A percentile compares a stretch with the other conserved stretches of the same genome.
Conservation (phyloP, 139 green algal species). For the Parachlorella kessleri region DNA sequence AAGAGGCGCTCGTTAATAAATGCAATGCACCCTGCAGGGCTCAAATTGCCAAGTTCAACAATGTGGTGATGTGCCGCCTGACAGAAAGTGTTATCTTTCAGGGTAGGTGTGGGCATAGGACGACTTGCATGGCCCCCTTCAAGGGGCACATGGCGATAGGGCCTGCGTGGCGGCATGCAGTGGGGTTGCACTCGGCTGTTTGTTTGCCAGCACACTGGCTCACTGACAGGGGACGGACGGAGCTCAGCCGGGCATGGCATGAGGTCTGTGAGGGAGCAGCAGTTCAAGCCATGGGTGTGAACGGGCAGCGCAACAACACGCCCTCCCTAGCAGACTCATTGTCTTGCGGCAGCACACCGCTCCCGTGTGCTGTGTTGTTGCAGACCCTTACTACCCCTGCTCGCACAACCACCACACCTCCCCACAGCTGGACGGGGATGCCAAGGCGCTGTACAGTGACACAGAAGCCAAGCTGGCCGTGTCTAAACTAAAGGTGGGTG, state of each 20-base stretch:
- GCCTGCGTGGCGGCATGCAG: neutral
- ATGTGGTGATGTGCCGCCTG: conserved; percentile 90
- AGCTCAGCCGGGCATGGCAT: neutral
- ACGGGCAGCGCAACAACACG: neutral
- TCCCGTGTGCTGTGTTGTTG: conserved; percentile 53
- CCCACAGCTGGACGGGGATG: conserved; percentile 85
- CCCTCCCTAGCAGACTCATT: neutral
- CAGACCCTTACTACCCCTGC: conserved; percentile 83
- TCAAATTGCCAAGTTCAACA: conserved; percentile 62
- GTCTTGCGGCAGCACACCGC: neutral
- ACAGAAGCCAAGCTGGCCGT: conserved; percentile 67
- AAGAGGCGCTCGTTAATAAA: neutral
- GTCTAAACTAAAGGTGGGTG: conserved; percentile 69
- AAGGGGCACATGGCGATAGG: neutral
- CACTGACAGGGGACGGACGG: too few relatives aligned
- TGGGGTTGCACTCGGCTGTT: neutral
- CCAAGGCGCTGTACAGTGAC: conserved; percentile 69
- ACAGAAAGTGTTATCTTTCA: conserved; percentile 74
- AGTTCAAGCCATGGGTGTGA: neutral
- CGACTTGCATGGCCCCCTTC: neutral
- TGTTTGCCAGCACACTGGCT: too few relatives aligned
- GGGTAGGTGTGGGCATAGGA: neutral
- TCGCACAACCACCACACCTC: conserved; percentile 77
- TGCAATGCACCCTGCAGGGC: conserved; percentile 20
- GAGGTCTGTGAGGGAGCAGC: neutral